Percentiles rank a stretch among this genome's conserved stretches.
Conservation (phyloP, 2,329 filamentous ascomycete species). For the Graphium sp. region DNA sequence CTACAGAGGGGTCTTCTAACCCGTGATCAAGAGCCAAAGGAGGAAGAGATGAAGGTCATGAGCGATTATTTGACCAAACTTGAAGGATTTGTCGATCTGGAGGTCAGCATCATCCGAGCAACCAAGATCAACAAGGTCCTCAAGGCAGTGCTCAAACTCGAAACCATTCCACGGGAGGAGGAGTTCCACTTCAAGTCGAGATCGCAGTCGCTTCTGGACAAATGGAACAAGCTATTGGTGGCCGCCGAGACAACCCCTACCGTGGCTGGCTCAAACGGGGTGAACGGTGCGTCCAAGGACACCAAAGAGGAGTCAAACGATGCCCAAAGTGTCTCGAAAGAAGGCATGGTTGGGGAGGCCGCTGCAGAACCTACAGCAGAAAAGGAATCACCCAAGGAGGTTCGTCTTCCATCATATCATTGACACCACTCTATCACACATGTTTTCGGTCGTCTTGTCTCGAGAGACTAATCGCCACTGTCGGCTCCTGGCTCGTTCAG, state of each 20-base stretch:
- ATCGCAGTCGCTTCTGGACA: conserved; percentile 61
- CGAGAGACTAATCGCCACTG: too few relatives aligned
- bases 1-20: conserved; percentile 88
- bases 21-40: conserved; percentile 69
- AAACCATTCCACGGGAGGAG: conserved; percentile 71
- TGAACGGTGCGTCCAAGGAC: conserved; percentile 28
- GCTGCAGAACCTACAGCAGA: conserved; percentile 18
- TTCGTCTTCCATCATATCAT: too few relatives aligned
- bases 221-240: conserved; percentile 83
- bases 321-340: too few relatives aligned
- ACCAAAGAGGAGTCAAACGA: conserved; percentile 19
- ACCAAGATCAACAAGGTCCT: conserved; percentile 99
- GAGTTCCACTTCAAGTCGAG: conserved; percentile 81
- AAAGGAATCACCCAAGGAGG: too few relatives aligned
- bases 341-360: conserved; percentile 20
- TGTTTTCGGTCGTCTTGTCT: too few relatives aligned
- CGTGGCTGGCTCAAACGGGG: conserved; percentile 21
- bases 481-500: too few relatives aligned
- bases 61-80: conserved; percentile 64
- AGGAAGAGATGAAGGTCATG: conserved; percentile 68
- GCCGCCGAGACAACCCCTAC: conserved; percentile 32
- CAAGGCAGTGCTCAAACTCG: conserved; percentile 81
- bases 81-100: conserved; percentile 63
- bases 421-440: too few relatives aligned
- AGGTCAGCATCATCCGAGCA: conserved; percentile 70